Evolutionary conservation across 179 eudicot species (phyloP).

Genomic region (Amaranthus tricolor): DNA sequence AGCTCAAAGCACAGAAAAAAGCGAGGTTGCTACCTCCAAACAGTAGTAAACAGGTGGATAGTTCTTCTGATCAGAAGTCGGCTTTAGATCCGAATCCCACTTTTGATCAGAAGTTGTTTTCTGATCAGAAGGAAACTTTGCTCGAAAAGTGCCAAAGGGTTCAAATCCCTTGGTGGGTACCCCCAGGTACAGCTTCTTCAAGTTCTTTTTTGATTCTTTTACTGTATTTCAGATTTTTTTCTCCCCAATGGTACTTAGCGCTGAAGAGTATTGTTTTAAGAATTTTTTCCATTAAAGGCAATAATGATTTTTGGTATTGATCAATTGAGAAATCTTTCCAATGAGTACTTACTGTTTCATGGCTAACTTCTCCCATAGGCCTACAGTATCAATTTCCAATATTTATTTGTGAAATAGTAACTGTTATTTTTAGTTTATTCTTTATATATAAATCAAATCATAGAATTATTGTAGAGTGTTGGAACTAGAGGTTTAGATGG

Average conservation of each 20-base stretch:
- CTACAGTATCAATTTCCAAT: conserved; percentile 8
- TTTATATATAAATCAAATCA: conserved; percentile 5
- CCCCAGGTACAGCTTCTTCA: conserved; percentile 71
- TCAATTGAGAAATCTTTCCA: conserved; percentile 2
- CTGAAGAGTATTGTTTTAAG: not conserved
- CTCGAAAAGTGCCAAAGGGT: conserved; percentile 59
- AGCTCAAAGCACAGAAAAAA: conserved; percentile 57
- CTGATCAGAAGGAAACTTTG: conserved; percentile 43
- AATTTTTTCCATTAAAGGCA: conserved; percentile 3
- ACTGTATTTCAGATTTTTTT: conserved; percentile 30
- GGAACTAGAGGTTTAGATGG: too few species aligned
- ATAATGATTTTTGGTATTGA: conserved; percentile 4
- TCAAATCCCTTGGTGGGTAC: conserved; percentile 72
- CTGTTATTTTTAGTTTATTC: not conserved
- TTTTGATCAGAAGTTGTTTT: too few species aligned
- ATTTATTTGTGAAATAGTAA: not conserved
- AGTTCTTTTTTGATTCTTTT: conserved; percentile 26
- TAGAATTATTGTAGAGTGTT: conserved; percentile 2
- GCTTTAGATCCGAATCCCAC: too few species aligned
- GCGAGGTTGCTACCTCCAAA: conserved; percentile 38
- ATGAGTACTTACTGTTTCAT: not conserved
- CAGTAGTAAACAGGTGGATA: conserved; percentile 34
- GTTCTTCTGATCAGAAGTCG: conserved; percentile 33
- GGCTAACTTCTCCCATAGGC: not conserved
- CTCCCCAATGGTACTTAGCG: conserved; percentile 7